A percentile compares a stretch with the other conserved stretches of the same genome.
These are phyloP conservation scores for Martensiomyces pterosporus DNA, from an alignment of 192 early-diverging fungal genomes.

Conservation along the genomic window DNA sequence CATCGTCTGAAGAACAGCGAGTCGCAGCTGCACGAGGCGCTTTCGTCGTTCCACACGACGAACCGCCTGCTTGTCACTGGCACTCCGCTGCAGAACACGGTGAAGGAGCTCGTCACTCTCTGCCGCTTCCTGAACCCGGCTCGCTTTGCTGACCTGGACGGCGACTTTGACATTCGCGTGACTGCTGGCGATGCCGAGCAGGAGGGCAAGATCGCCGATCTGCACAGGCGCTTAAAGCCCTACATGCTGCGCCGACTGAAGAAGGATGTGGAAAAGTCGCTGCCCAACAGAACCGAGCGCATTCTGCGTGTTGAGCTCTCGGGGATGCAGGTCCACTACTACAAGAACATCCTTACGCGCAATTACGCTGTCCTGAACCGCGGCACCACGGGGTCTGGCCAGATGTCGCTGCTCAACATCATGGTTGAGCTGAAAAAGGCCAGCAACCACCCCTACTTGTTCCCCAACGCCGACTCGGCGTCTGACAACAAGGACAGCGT, in stretches of 20 bases:
- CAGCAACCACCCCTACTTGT: conserved; percentile 93
- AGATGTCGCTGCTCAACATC: conserved; percentile 87
- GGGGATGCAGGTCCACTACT: conserved; percentile 85
- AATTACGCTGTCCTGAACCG: conserved; percentile 87
- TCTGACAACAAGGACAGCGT: conserved; percentile 64
- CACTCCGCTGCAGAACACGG: conserved; percentile 97
- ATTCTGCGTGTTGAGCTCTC: conserved; percentile 93
- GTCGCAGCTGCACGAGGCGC: conserved; percentile 89
- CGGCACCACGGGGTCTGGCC: conserved; percentile 55
- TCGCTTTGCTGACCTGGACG: conserved; percentile 76
- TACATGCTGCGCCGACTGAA: conserved; percentile 95
- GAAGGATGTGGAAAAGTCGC: conserved; percentile 96
- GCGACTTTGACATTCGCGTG: conserved; percentile 68
- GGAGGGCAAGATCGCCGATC: conserved; percentile 75
- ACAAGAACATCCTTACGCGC: conserved; percentile 92
- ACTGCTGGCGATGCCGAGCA: conserved; percentile 63
- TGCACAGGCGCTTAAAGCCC: conserved; percentile 78
- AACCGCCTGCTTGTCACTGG: conserved; percentile 96
- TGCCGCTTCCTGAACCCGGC: conserved; percentile 93
- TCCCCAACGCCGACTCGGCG: conserved; percentile 69
- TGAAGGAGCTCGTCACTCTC: conserved; percentile 88
- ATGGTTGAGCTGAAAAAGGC: conserved; percentile 96
- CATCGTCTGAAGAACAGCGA: conserved; percentile 95
- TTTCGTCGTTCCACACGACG: conserved; percentile 79
- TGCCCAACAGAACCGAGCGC: conserved; percentile 93